Evolutionary conservation across 345 rosid genomes (phyloP).

Genomic region (Hevea brasiliensis): DNA sequence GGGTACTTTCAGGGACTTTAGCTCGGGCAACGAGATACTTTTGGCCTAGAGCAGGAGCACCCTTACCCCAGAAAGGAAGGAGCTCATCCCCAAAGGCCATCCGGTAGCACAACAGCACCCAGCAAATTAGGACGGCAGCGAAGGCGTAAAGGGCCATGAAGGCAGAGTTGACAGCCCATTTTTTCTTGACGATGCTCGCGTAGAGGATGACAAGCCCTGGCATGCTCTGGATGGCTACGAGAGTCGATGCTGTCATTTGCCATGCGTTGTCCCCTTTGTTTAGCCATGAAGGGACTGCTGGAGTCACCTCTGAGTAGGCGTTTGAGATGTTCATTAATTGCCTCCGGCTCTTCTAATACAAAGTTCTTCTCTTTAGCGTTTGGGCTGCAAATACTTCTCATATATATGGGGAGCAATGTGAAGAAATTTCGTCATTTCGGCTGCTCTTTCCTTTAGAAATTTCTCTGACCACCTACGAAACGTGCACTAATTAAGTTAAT

Average conservation of each 20-base stretch:
- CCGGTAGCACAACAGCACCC: conserved; percentile 28
- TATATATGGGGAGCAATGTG: too few species aligned
- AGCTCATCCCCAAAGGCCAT: conserved; percentile 30
- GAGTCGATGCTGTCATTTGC: conserved; percentile 30
- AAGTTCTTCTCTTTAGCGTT: not conserved
- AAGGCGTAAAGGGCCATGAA: conserved; percentile 35
- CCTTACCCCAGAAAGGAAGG: conserved; percentile 31
- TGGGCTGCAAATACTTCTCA: too few species aligned
- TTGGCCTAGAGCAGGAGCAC: conserved; percentile 26
- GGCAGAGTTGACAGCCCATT: conserved; percentile 35
- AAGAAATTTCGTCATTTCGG: too few species aligned
- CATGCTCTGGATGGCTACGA: conserved; percentile 33
- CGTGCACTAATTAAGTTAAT: too few species aligned
- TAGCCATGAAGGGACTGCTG: conserved; percentile 30
- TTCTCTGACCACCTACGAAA: too few species aligned
- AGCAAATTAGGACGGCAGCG: conserved; percentile 35
- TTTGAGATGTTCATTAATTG: not conserved
- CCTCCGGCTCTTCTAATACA: too few species aligned
- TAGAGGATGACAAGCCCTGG: conserved; percentile 35
- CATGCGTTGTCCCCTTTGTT: conserved; percentile 40
- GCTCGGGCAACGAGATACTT: conserved; percentile 19
- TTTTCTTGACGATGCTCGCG: conserved; percentile 32
- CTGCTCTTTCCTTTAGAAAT: too few species aligned
- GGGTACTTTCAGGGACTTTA: conserved; percentile 19
- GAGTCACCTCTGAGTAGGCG: conserved; percentile 4